Evolutionary conservation across 2,329 filamentous ascomycete species (phyloP).

Genomic region (Aspergillus awamori): DNA sequence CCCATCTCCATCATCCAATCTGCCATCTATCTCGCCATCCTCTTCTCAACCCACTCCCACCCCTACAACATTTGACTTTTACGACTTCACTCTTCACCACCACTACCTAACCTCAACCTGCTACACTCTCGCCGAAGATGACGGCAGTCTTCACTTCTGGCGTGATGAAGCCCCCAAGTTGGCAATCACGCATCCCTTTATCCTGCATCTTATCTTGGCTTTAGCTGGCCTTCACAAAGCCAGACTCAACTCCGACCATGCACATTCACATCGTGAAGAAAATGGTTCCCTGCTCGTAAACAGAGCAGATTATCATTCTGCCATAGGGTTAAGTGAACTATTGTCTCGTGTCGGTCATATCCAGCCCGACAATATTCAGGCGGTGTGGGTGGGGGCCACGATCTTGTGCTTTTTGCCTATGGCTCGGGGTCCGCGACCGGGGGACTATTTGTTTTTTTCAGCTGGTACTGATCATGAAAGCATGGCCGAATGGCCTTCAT

Average conservation of each 20-base stretch:
- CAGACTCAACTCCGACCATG: background rate
- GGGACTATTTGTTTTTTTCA: background rate
- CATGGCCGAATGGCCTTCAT: background rate
- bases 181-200: background rate
- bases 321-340: background rate
- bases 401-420: background rate
- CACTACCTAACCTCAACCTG: background rate
- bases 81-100: background rate
- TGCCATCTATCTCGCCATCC: background rate
- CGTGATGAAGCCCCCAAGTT: background rate
- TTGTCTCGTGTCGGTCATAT: background rate
- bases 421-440: background rate
- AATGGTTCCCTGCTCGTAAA: background rate
- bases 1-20: background rate
- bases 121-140: background rate
- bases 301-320: background rate
- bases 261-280: background rate
- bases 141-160: background rate
- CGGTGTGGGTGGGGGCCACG: background rate
- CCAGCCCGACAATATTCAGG: background rate
- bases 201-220: background rate
- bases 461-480: background rate
- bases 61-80: background rate
- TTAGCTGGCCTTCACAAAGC: background rate
- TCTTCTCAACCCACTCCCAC: background rate